phyloP scores from a whole-genome alignment of 192 early-diverging fungal genomes.

The Podila minutissima region DNA sequence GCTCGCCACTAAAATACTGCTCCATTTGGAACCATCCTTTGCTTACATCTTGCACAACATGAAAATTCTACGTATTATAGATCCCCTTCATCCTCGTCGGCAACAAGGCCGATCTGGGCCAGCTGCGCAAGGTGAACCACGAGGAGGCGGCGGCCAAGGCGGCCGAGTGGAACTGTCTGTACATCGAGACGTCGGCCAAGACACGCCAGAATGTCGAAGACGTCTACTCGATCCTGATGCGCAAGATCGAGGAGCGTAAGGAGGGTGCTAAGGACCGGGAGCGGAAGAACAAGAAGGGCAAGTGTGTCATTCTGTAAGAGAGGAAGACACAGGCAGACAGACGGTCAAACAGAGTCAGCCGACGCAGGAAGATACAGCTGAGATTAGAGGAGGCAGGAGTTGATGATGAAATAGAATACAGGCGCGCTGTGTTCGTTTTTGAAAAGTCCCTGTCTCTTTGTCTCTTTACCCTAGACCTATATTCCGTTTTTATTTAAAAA shows the following conservation, averaged over 20 bases:
- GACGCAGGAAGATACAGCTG: too few relatives aligned
- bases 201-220: conserved; percentile 85
- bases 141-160: conserved; percentile 68
- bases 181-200: conserved; percentile 80
- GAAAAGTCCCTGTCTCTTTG: too few relatives aligned
- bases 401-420: too few relatives aligned
- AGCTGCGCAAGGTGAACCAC: conserved; percentile 68
- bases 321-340: background rate
- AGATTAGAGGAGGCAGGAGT: too few relatives aligned
- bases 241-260: conserved; percentile 78
- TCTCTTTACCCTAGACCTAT: too few relatives aligned
- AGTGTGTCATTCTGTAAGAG: conserved; percentile 46
- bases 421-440: too few relatives aligned
- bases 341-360: conserved; percentile 3
- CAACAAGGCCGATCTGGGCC: conserved; percentile 77
- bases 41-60: too few relatives aligned
- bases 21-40: background rate
- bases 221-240: conserved; percentile 78
- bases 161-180: conserved; percentile 74
- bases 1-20: background rate
- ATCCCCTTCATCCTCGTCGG: conserved; percentile 87
- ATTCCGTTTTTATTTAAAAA: too few relatives aligned
- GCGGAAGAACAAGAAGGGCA: conserved; percentile 44
- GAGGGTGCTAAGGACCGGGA: conserved; percentile 55
- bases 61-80: conserved; percentile 1